Base-by-base conservation (phyloP, 192 early-diverging fungal species). In the Coemansia sp. region DNA sequence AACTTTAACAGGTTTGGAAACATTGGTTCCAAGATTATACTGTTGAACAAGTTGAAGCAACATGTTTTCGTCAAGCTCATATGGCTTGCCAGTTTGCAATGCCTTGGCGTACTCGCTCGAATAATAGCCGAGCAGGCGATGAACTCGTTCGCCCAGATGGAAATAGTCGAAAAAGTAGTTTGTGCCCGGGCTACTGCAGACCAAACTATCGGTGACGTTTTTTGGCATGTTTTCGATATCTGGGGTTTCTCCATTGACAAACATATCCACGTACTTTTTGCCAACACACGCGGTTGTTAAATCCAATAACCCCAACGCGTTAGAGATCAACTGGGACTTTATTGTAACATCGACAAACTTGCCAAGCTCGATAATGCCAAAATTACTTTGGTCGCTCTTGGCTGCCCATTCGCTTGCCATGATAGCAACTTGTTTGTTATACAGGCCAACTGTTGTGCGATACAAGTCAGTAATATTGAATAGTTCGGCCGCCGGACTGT, bases 151-250 rank as follows among this genome's bases (percentile, higher is more conserved):
- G 4, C 66, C 66, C 1, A 65, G 59, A 22, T 78, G 75, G 4
- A 78, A 59, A 41, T 60, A 59, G 39, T 78, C 75, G 25, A 72
- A 65, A 62, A 69, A 78, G 41, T 69, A 72, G 59, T 69, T 68
- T 27, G 57, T 66, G 67, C 75, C 69, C 2, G 70, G 70, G 16
- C 58, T 23, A 52, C 53, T 16, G 59, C 68, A 60, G 69, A 25
- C 31, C 66, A 31, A 16, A 62, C 48, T 7, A 60, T 53, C 17
- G 60, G 47, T 19, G 68, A 49, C 17, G 48, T 49, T 49, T n/a
- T 8, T 8, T 0, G 48, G 48, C 48, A 19, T 9, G 48, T 49
- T 8, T n/a, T 49, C 17, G 7, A 19, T 7, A 49, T 49, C 48
- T 7, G n/a, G 19, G 19, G 17, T 19, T 49, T 49, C 19, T 7